These are phyloP conservation scores for Raphidocelis subcapitata DNA, from an alignment of 139 green algal genomes.

Conservation along the genomic window DNA sequence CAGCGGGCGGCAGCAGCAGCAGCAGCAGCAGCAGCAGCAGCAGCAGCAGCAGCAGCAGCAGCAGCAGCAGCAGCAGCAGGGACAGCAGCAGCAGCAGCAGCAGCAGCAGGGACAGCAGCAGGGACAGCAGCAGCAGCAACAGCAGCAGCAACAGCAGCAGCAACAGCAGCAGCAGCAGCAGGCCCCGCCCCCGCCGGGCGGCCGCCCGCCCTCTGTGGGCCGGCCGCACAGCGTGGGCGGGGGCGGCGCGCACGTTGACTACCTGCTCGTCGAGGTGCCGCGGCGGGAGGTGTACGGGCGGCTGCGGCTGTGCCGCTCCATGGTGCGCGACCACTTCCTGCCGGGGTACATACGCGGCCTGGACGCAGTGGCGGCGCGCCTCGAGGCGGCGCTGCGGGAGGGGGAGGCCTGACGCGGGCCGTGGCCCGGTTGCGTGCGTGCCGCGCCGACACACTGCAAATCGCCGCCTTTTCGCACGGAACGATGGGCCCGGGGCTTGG, in stretches of 20 bases:
- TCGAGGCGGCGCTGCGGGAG: conserved; percentile 29
- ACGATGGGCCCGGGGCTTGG: too few relatives aligned
- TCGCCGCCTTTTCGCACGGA: too few relatives aligned
- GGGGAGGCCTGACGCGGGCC: neutral
- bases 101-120: neutral
- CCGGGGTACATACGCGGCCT: conserved; percentile 68
- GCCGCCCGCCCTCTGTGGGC: neutral
- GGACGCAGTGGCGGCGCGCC: conserved; percentile 43
- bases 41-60: conserved; percentile 8
- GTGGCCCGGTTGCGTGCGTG: too few relatives aligned
- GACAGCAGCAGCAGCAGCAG: conserved; percentile 1
- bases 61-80: conserved; percentile 4
- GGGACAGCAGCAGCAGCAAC: neutral
- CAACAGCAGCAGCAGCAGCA: neutral
- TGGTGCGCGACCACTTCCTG: conserved; percentile 81
- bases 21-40: conserved; percentile 1
- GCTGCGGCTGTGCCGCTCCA: conserved; percentile 72
- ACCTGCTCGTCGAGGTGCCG: conserved; percentile 35
- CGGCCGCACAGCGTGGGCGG: too few relatives aligned
- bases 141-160: neutral
- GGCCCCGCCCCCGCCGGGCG: neutral
- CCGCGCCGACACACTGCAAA: too few relatives aligned
- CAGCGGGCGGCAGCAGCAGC: neutral
- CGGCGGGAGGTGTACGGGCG: conserved; percentile 57
- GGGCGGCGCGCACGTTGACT: neutral